Base-by-base conservation (phyloP, 1,284 basidiomycete species). In the Naganishia cerealis region DNA sequence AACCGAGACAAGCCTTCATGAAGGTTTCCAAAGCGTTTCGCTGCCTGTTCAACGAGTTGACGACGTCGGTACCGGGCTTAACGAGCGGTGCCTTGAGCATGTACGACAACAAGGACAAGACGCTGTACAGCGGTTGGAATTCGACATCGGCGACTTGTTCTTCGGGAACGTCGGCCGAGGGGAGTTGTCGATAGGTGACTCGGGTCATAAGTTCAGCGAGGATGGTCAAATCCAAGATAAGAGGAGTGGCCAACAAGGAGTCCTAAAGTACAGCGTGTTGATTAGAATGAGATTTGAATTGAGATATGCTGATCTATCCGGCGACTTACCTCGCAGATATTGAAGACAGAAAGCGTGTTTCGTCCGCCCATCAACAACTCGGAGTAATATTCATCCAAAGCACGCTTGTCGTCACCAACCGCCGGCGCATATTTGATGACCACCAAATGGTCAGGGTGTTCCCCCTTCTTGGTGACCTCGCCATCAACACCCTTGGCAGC, bases 351-450 rank as follows among this genome's bases (percentile, higher is more conserved):
- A 83, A 92, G 90, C 4, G 88, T 90, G 72, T 88, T 89, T 70
- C 89, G 84, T 43, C 90, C 90, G 53, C 85, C 85, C 83, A 86
- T 85, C 75, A 83, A 80, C 59, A 86, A 82, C 80, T 98, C 95
- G 16, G 91, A 94, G 82, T 94, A 94, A 84, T 98, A 98, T 85
- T 98, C 95, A 82, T 98, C 95, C 84, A 99, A 94, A 54, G 95
- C 95, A 66, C 92, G 87, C 86, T 94, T 96, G 73, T 92, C 93
- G 83, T 99, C 96, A 59, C 94, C 94, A 59, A 97, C 94, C 46
- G 93, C 92, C 38, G 78, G 77, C 50, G 80, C 79, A 72, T 93
- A 92, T 84, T 94, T 94, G 86, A 94, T 94, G 70, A 98, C 93
- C 69, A 98, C 90, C 77, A 95, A 87, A 81, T 98, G 96, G 82